Evolutionary conservation across 2,329 filamentous ascomycete genomes (phyloP).

Genomic region (Pyrenophora graminea): DNA sequence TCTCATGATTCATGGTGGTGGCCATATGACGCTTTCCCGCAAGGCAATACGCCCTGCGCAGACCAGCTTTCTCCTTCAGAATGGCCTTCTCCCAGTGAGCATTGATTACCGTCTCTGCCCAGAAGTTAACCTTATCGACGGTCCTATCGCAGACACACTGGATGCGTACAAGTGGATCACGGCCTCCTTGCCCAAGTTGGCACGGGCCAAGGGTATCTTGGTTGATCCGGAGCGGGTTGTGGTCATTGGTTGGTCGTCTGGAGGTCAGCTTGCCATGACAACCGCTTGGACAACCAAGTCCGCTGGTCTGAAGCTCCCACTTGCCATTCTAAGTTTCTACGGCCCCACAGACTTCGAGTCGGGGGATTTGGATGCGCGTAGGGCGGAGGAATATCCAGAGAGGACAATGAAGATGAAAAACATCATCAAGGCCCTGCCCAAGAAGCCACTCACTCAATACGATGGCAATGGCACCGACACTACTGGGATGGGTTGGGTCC

Average conservation of each 20-base stretch:
- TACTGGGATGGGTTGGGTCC: conserved; percentile 9
- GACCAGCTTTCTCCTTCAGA: conserved; percentile 42
- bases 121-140: conserved; percentile 51
- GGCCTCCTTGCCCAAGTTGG: neutral
- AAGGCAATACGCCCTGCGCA: conserved; percentile 48
- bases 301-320: conserved; percentile 44
- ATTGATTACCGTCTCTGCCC: conserved; percentile 59
- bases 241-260: conserved; percentile 56
- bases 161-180: conserved; percentile 31
- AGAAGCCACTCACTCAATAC: conserved; percentile 13
- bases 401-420: conserved; percentile 5
- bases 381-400: conserved; percentile 1
- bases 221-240: conserved; percentile 44
- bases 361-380: neutral
- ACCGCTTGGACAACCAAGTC: conserved; percentile 45
- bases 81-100: conserved; percentile 53
- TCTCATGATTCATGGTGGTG: conserved; percentile 54
- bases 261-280: conserved; percentile 54
- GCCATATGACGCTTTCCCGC: conserved; percentile 48
- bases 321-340: conserved; percentile 55
- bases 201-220: neutral
- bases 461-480: conserved; percentile 1
- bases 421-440: conserved; percentile 9
- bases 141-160: conserved; percentile 52
- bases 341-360: conserved; percentile 36